Evolutionary conservation across 2,329 filamentous ascomycete genomes (phyloP).

Genomic region (Simplicillium aogashimaense): DNA sequence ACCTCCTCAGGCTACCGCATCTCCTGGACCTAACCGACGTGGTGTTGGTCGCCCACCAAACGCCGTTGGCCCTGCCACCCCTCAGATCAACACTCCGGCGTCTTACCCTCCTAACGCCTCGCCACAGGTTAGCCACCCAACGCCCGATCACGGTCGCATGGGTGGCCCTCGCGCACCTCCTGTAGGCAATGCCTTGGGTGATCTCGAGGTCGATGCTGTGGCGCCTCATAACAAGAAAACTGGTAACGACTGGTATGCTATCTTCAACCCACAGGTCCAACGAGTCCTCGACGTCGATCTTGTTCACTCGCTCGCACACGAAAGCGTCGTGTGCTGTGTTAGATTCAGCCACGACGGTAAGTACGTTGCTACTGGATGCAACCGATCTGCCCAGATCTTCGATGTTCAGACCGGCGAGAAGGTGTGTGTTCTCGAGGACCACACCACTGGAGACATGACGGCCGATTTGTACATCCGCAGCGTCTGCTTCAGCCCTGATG

Average conservation of each 20-base stretch:
- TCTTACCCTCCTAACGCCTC: conserved; percentile 79
- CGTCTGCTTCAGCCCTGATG: conserved; percentile 97
- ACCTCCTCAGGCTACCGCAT: conserved; percentile 74
- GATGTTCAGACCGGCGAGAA: conserved; percentile 82
- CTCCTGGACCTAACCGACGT: conserved; percentile 73
- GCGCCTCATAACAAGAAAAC: conserved; percentile 83
- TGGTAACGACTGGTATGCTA: conserved; percentile 86
- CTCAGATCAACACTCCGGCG: conserved; percentile 81
- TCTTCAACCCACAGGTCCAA: conserved; percentile 89
- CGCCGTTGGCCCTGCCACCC: conserved; percentile 65
- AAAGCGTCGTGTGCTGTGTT: conserved; percentile 97
- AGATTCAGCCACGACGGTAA: conserved; percentile 94
- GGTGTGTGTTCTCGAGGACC: conserved; percentile 83
- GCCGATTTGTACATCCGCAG: conserved; percentile 95
- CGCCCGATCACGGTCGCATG: conserved; percentile 53
- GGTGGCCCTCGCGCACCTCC: conserved; percentile 37
- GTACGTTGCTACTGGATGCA: conserved; percentile 93
- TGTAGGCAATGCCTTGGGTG: conserved; percentile 60
- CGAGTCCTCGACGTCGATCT: conserved; percentile 88
- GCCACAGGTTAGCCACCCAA: conserved; percentile 80
- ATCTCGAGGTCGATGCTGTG: conserved; percentile 78
- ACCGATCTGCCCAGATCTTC: conserved; percentile 98
- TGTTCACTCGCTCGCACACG: conserved; percentile 83
- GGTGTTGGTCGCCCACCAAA: conserved; percentile 57
- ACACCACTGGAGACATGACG: conserved; percentile 66